phyloP scores from a whole-genome alignment of 768 basidiomycete genomes.

The Wakefieldia striispora region DNA sequence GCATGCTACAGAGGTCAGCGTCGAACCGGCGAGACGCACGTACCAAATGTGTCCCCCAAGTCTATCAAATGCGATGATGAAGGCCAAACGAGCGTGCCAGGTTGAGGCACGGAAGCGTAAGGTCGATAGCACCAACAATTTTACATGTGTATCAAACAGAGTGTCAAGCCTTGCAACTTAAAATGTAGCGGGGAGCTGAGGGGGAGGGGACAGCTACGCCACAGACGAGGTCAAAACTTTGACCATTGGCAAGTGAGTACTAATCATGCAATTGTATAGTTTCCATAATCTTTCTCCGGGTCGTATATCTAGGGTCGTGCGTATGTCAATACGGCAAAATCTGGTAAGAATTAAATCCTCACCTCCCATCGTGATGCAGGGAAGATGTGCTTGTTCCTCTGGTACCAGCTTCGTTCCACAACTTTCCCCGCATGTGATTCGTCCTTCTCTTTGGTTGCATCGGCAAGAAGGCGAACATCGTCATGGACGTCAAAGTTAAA shows the following conservation, averaged over 20 bases:
- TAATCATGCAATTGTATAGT: constrained; percentile 73
- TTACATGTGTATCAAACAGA: no score
- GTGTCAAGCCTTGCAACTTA: no score
- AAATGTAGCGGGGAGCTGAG: no score
- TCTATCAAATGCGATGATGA: no score
- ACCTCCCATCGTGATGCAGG: constrained; percentile 97
- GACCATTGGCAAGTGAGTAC: background rate
- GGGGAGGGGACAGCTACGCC: no score
- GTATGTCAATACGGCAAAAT: background rate
- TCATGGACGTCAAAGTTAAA: constrained; percentile 99
- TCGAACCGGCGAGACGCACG: no score
- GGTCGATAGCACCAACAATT: no score
- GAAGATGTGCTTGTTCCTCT: constrained; percentile 96
- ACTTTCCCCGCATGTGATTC: constrained; percentile 99
- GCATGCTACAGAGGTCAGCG: no score
- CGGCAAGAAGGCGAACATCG: constrained; percentile 90
- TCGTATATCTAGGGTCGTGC: constrained; percentile 68
- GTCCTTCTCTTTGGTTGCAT: constrained; percentile 96
- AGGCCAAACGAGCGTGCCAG: no score
- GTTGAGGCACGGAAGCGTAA: no score
- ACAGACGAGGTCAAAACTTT: background rate
- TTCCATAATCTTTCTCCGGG: constrained; percentile 90
- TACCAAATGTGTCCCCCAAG: no score
- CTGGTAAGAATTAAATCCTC: constrained; percentile 26
- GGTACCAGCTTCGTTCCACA: constrained; percentile 93